phyloP scores from a whole-genome alignment of 805 yeast genomes.

The Myxozyma nipponensis region DNA sequence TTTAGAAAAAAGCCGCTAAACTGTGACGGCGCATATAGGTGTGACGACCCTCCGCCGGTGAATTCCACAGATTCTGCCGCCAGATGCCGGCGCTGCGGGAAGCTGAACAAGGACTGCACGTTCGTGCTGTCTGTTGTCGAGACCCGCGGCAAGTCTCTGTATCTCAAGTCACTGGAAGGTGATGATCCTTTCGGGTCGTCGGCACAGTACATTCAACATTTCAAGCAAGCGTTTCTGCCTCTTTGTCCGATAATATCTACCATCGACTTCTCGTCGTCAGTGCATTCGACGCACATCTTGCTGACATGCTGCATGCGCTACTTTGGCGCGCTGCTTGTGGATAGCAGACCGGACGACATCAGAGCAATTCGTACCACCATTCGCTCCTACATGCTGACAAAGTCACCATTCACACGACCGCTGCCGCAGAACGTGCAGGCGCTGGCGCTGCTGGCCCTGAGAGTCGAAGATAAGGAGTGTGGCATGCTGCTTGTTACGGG shows the following conservation, averaged over 20 bases:
- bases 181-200: not conserved
- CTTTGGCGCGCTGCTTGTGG: constrained; percentile 11
- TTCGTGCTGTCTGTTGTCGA: constrained; percentile 14
- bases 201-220: constrained; percentile 7
- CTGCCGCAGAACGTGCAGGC: constrained; percentile 17
- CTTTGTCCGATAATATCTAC: constrained; percentile 16
- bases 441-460: constrained; percentile 12
- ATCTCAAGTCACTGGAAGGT: constrained; percentile 9
- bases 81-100: constrained; percentile 15
- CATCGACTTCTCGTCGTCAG: constrained; percentile 9
- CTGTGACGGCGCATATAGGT: constrained; percentile 2
- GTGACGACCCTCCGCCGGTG: constrained; percentile 17
- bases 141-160: constrained; percentile 16
- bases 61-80: constrained; percentile 5
- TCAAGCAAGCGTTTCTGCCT: constrained; percentile 8
- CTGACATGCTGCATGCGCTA: constrained; percentile 17
- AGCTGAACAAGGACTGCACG: constrained; percentile 17
- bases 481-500: constrained; percentile 14
- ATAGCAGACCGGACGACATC: constrained; percentile 2
- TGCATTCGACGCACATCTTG: constrained; percentile 8
- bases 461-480: constrained; percentile 11
- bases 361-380: constrained; percentile 5
- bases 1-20: not conserved
- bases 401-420: constrained; percentile 14
- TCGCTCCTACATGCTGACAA: constrained; percentile 13